Evolutionary conservation across 1,139 yeast species (phyloP).

Genomic region (Nakaseomyces kungkrabaensis): DNA sequence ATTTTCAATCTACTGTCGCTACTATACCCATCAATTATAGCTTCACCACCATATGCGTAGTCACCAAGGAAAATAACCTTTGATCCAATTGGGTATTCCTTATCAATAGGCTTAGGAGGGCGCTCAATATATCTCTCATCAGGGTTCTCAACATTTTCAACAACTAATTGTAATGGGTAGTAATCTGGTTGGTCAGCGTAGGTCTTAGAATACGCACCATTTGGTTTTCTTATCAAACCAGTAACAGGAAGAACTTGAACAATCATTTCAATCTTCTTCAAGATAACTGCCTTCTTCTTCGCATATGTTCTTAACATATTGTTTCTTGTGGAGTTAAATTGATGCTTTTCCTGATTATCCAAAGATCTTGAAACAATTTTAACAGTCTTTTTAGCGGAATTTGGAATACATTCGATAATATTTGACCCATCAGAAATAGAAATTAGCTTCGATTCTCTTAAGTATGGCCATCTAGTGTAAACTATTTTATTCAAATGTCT

Average conservation of each 20-base stretch:
- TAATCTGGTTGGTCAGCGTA: slow-evolving; percentile 43
- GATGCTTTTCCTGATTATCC: slow-evolving; percentile 35
- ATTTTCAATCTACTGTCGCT: slow-evolving; percentile 42
- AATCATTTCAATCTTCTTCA: slow-evolving; percentile 47
- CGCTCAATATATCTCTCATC: slow-evolving; percentile 68
- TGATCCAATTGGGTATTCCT: slow-evolving; percentile 70
- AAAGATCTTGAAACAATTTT: slow-evolving; percentile 37
- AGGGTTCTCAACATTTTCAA: slow-evolving; percentile 60
- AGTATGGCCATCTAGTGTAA: slow-evolving; percentile 81
- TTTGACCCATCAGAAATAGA: slow-evolving; percentile 49
- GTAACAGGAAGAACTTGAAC: slow-evolving; percentile 66
- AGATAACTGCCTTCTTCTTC: slow-evolving; percentile 47
- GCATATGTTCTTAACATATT: slow-evolving; percentile 34
- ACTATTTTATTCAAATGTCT: slow-evolving; percentile 50
- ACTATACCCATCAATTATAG: slow-evolving; percentile 54
- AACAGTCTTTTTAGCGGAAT: slow-evolving; percentile 22
- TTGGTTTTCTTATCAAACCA: slow-evolving; percentile 59
- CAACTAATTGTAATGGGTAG: slow-evolving; percentile 71
- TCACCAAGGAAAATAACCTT: slow-evolving; percentile 80
- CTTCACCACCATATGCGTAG: slow-evolving; percentile 81
- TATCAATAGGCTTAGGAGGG: slow-evolving; percentile 65
- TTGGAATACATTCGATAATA: slow-evolving; percentile 38
- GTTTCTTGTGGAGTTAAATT: slow-evolving; percentile 32
- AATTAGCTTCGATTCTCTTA: slow-evolving; percentile 68
- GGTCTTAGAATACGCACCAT: slow-evolving; percentile 73